These are phyloP conservation scores for Adiantum capillusveneris DNA, from an alignment of 75 land plant species.

Conservation along the genomic window DNA sequence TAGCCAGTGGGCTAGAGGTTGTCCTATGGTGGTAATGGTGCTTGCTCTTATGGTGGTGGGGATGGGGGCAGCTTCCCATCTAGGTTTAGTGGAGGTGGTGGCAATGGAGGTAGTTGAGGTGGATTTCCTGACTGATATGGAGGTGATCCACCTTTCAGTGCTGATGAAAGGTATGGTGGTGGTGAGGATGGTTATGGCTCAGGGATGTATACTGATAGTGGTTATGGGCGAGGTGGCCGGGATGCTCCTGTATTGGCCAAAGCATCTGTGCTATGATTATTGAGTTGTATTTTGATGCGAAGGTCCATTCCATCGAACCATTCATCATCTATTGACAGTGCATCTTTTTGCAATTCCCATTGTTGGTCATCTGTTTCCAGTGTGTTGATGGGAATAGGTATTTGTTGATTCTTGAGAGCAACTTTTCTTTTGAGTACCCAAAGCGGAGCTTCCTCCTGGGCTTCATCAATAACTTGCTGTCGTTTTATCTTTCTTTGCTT, in stretches of 20 bases:
- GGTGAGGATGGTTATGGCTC: constrained; percentile 43
- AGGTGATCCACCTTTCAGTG: not conserved
- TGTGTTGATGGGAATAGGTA: too few species aligned
- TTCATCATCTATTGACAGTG: too few species aligned
- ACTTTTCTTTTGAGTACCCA: too few species aligned
- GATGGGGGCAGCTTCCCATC: constrained; percentile 30
- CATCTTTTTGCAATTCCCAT: too few species aligned
- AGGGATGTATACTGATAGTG: not conserved
- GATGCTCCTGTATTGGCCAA: constrained; percentile 22
- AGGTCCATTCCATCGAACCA: too few species aligned
- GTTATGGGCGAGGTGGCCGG: constrained; percentile 30
- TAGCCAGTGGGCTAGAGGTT: constrained; percentile 90
- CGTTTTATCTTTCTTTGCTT: too few species aligned
- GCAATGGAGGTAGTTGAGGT: constrained; percentile 23
- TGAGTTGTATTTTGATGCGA: too few species aligned
- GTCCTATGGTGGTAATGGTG: constrained; percentile 57
- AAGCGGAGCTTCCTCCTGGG: too few species aligned
- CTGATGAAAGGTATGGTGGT: constrained; percentile 14
- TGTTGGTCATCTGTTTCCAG: too few species aligned
- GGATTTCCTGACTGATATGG: constrained; percentile 47
- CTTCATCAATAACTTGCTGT: too few species aligned
- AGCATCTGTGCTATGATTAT: too few species aligned
- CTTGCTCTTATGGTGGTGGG: constrained; percentile 27
- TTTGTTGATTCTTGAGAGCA: too few species aligned
- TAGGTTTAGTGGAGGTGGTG: constrained; percentile 34